A percentile compares a stretch with the other conserved stretches of the same genome.
Conservation (phyloP, 257 asterid genomes). For the Cruciata laevipes region DNA sequence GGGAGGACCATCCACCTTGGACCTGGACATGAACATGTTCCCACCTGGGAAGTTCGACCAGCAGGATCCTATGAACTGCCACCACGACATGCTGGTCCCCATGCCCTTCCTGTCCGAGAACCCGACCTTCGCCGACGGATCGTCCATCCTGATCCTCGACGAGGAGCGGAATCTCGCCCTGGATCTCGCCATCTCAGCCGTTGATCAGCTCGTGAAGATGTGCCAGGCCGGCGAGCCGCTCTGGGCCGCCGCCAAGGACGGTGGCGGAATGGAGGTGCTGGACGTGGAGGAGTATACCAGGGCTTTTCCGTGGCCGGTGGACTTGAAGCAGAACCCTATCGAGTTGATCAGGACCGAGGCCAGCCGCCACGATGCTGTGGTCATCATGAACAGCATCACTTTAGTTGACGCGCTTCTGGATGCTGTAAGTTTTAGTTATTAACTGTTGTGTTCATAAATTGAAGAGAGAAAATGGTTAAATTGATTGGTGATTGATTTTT, state of each 20-base stretch:
- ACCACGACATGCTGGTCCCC: slow-evolving; percentile 34
- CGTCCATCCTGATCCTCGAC: slow-evolving; percentile 38
- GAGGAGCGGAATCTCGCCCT: slow-evolving; percentile 68
- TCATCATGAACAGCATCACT: slow-evolving; percentile 86
- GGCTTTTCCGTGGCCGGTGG: slow-evolving; percentile 59
- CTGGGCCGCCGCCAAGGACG: slow-evolving; percentile 34
- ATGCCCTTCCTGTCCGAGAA: slow-evolving; percentile 51
- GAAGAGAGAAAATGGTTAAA: neutral
- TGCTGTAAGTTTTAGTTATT: slow-evolving; percentile 69
- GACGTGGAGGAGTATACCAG: slow-evolving; percentile 61
- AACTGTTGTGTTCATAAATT: neutral
- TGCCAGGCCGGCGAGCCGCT: slow-evolving; percentile 60
- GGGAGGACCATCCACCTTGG: slow-evolving; percentile 36
- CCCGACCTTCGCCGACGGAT: slow-evolving; percentile 38
- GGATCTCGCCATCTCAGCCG: slow-evolving; percentile 59
- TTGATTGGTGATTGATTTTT: neutral
- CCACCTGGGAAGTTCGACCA: slow-evolving; percentile 46
- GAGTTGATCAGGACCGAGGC: slow-evolving; percentile 63
- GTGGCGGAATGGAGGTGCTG: slow-evolving; percentile 23
- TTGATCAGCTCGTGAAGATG: slow-evolving; percentile 64
- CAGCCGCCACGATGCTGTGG: slow-evolving; percentile 59
- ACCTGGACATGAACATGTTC: slow-evolving; percentile 51
- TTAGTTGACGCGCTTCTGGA: slow-evolving; percentile 84
- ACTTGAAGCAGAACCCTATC: slow-evolving; percentile 26
- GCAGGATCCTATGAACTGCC: slow-evolving; percentile 11